Conservation (phyloP, 169 alveolate genomes). For the Plasmodium cynomolgi region DNA sequence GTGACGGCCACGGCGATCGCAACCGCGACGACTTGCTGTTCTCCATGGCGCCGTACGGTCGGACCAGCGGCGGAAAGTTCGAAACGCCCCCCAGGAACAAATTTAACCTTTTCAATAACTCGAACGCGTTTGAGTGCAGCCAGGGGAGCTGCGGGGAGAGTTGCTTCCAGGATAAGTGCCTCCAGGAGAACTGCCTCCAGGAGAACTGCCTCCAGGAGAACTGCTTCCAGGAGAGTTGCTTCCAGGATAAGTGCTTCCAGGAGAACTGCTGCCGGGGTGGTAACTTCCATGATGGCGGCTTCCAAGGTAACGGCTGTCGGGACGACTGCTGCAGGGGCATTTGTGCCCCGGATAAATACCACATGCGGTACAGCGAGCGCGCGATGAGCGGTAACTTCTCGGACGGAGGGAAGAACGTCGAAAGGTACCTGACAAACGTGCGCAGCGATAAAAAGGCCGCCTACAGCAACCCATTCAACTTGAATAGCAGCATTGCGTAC, state of each 20-base stretch:
- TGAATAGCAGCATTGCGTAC: neutral
- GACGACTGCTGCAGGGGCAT: neutral
- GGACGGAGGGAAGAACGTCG: neutral
- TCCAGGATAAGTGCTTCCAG: too few relatives aligned
- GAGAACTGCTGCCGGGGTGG: too few relatives aligned
- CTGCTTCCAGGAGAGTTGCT: neutral
- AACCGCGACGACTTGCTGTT: neutral
- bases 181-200: neutral
- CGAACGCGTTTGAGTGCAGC: neutral
- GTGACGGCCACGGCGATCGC: neutral
- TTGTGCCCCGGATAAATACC: neutral
- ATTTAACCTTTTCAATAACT: neutral
- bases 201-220: too few relatives aligned
- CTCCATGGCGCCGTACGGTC: neutral
- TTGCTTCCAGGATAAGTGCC: neutral
- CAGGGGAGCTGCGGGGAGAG: neutral
- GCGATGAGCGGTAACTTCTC: neutral
- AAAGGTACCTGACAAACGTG: neutral
- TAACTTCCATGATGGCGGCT: too few relatives aligned
- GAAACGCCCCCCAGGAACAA: neutral
- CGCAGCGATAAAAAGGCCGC: neutral
- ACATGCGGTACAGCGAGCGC: neutral
- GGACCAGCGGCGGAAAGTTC: neutral
- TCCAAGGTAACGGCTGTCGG: neutral
- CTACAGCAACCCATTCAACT: neutral